Conservation (phyloP, 2,329 filamentous ascomycete genomes). For the Ilyonectria mors-panacis region DNA sequence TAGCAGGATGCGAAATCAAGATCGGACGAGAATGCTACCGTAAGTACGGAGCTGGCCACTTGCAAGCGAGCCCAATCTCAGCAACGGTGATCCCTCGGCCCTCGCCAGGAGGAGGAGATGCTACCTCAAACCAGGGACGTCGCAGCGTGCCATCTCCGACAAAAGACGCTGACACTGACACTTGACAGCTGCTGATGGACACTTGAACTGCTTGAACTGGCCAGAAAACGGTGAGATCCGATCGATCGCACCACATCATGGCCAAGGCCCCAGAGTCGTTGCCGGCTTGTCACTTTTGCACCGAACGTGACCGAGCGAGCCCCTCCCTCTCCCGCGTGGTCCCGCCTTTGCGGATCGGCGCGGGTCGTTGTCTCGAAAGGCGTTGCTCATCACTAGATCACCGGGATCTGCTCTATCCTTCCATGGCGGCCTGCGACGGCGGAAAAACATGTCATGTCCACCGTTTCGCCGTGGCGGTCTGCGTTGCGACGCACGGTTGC, state of each 20-base stretch:
- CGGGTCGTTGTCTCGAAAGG: neutral
- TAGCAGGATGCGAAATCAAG: slow-evolving; percentile 12
- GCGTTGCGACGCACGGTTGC: slow-evolving; percentile 1
- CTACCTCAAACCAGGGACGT: slow-evolving; percentile 19
- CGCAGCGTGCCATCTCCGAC: slow-evolving; percentile 21
- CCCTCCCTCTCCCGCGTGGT: slow-evolving; percentile 12
- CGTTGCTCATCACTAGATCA: neutral
- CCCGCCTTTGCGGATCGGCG: slow-evolving; percentile 15
- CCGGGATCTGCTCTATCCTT: neutral
- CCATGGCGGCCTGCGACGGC: neutral
- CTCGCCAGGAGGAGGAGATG: slow-evolving; percentile 2
- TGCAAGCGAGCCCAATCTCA: slow-evolving; percentile 20
- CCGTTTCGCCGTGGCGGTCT: slow-evolving; percentile 20
- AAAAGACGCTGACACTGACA: neutral
- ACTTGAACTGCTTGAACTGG: neutral
- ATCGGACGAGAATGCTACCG: slow-evolving; percentile 28
- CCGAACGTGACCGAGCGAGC: neutral
- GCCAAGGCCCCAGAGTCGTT: neutral
- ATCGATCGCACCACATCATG: slow-evolving; percentile 24
- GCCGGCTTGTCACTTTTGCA: slow-evolving; percentile 6
- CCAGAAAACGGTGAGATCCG: slow-evolving; percentile 25
- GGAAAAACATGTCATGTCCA: slow-evolving; percentile 14
- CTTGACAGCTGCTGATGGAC: neutral
- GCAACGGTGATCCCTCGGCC: neutral
- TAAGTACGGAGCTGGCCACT: neutral